phyloP scores from a whole-genome alignment of 1,284 basidiomycete genomes.

The Megacollybia platyphylla region DNA sequence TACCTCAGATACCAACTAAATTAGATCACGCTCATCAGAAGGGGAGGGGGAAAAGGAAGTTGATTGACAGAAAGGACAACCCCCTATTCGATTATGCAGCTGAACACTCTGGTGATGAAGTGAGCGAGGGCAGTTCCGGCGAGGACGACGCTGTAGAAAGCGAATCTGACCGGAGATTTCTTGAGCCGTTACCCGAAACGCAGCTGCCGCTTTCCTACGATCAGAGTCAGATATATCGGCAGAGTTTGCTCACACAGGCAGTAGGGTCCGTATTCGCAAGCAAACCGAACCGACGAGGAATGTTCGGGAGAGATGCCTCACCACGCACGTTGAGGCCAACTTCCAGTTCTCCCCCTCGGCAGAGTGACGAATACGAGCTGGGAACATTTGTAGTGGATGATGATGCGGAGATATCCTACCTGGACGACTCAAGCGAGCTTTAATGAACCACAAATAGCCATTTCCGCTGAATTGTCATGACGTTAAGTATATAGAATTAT shows the following conservation, averaged over 20 bases:
- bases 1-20: constrained; percentile 1
- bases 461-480: no score
- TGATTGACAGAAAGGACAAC: constrained; percentile 28
- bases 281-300: constrained; percentile 30
- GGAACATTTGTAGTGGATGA: constrained; percentile 73
- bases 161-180: constrained; percentile 59
- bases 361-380: constrained; percentile 49
- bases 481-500: no score
- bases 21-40: constrained; percentile 16
- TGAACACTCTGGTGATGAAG: constrained; percentile 69
- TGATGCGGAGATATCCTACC: constrained; percentile 33
- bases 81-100: constrained; percentile 57
- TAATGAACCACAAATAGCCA: not conserved
- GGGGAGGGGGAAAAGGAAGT: constrained; percentile 12
- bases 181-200: constrained; percentile 53
- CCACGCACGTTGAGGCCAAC: constrained; percentile 16
- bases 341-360: constrained; percentile 48
- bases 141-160: constrained; percentile 47
- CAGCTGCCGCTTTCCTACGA: constrained; percentile 70
- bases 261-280: constrained; percentile 43
- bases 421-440: not conserved
- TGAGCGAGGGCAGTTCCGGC: constrained; percentile 46
- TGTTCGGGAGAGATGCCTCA: constrained; percentile 15
- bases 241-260: constrained; percentile 59
- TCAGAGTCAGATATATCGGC: constrained; percentile 53